Evolutionary conservation across 371 early-diverging fungal genomes (phyloP).

Genomic region (Mortierella sp.): DNA sequence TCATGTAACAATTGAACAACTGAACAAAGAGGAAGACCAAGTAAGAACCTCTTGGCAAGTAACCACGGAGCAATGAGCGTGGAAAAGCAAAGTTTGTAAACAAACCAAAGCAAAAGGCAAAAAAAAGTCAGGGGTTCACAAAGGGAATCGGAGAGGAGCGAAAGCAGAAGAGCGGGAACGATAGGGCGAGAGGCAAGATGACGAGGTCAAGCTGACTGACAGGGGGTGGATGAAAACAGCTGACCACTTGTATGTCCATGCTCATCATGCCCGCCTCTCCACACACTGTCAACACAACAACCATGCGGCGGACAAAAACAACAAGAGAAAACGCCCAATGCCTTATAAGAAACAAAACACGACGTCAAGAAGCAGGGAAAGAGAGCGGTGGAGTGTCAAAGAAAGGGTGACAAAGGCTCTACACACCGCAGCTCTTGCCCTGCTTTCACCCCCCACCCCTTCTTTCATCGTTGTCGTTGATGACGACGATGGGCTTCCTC

Average conservation of each 20-base stretch:
- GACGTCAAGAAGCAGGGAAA: background rate
- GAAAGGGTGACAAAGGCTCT: slow-evolving; percentile 2
- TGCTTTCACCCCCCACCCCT: background rate
- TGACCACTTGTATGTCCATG: background rate
- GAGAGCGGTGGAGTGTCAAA: background rate
- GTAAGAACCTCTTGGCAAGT: background rate
- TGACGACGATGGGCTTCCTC: slow-evolving; percentile 13
- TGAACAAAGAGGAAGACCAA: background rate
- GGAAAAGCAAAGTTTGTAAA: background rate
- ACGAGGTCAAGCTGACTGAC: slow-evolving; percentile 1
- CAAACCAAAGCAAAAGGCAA: background rate
- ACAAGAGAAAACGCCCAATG: background rate
- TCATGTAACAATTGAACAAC: background rate
- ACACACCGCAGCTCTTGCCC: slow-evolving; percentile 1
- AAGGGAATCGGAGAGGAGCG: background rate
- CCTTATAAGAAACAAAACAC: background rate
- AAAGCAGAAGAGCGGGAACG: background rate
- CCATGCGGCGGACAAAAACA: background rate
- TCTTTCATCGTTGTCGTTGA: background rate
- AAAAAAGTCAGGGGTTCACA: slow-evolving; percentile 5
- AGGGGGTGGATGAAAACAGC: slow-evolving; percentile 7
- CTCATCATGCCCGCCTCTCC: background rate
- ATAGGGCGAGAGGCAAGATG: background rate
- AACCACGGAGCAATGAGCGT: slow-evolving; percentile 13
- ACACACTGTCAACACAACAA: background rate